Percentiles rank a stretch among this genome's conserved stretches.
Conservation (phyloP, 306 rosid species). For the Geum urbanum region DNA sequence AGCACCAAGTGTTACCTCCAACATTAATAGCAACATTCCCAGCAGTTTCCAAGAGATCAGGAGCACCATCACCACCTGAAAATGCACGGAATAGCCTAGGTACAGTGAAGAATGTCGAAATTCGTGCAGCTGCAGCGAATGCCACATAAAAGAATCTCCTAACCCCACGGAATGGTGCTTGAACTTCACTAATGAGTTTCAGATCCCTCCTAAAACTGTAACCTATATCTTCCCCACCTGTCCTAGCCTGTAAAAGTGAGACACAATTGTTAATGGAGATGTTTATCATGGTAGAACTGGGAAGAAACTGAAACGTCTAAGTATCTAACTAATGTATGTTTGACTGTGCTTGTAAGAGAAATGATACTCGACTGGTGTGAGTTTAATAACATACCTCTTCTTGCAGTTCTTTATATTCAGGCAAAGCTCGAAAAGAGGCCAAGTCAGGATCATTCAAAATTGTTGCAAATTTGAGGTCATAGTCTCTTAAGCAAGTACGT, state of each 20-base stretch:
- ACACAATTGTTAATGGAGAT: conserved; percentile 13
- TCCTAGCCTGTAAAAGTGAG: conserved; percentile 59
- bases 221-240: conserved; percentile 97
- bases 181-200: conserved; percentile 97
- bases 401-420: conserved; percentile 87
- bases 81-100: conserved; percentile 72
- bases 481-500: conserved; percentile 79
- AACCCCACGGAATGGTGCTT: conserved; percentile 96
- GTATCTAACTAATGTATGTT: not conserved
- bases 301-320: not conserved
- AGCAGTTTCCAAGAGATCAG: conserved; percentile 74
- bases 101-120: conserved; percentile 60
- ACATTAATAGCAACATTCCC: conserved; percentile 87
- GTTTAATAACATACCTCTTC: conserved; percentile 67
- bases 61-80: conserved; percentile 76
- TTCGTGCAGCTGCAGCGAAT: conserved; percentile 86
- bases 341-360: not conserved
- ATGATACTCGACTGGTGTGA: not conserved
- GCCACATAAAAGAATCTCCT: conserved; percentile 84
- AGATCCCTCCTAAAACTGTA: conserved; percentile 91
- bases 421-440: conserved; percentile 93
- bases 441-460: conserved; percentile 94
- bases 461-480: conserved; percentile 86
- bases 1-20: conserved; percentile 58
- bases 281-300: conserved; percentile 8